A percentile compares a stretch with the other conserved stretches of the same genome.
phyloP scores from a whole-genome alignment of 2,329 filamentous ascomycete genomes.

The Colletotrichum filicis region DNA sequence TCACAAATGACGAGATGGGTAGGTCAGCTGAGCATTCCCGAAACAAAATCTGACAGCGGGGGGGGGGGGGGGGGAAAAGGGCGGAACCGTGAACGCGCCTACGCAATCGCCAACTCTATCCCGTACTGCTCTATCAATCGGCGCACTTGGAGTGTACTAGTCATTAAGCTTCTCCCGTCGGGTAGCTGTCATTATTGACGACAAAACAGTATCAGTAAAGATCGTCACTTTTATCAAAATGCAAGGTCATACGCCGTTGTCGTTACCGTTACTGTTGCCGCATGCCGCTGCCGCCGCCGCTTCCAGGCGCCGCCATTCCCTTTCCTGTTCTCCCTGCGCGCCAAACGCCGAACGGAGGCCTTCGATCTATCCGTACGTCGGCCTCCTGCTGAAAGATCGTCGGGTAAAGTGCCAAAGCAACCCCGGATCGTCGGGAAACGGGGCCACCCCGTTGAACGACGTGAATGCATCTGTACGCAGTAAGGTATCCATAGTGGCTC shows the following conservation, averaged over 20 bases:
- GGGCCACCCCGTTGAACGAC: neutral
- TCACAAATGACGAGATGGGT: neutral
- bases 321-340: neutral
- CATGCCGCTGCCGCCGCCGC: no score
- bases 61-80: no score
- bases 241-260: neutral
- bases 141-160: neutral
- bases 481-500: neutral
- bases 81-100: neutral
- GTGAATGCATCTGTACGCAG: neutral
- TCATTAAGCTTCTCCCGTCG: neutral
- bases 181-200: neutral
- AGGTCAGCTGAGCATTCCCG: conserved; percentile 26
- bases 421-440: neutral
- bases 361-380: no score
- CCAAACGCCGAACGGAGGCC: neutral
- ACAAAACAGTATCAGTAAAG: neutral
- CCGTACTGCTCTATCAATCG: no score
- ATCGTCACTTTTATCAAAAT: neutral
- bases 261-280: neutral
- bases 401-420: neutral
- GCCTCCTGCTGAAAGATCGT: neutral
- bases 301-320: neutral
- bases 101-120: neutral
- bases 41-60: conserved; percentile 2